Evolutionary conservation across 192 early-diverging fungal species (phyloP).

Genomic region (Coemansia sp.): DNA sequence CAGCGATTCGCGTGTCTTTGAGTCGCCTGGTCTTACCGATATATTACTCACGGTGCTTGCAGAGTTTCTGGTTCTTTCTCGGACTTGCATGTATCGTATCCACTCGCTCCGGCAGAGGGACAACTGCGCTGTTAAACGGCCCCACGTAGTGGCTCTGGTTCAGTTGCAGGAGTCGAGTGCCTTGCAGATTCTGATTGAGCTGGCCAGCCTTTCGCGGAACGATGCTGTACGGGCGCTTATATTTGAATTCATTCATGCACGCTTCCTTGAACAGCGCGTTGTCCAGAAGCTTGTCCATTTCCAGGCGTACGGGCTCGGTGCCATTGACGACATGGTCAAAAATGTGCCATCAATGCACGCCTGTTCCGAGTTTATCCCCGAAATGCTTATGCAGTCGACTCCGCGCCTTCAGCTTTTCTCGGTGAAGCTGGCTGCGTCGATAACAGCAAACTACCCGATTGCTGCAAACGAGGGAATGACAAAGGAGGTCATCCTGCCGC

Average conservation of each 20-base stretch:
- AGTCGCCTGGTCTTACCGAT: slow-evolving; percentile 43
- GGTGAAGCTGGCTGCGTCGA: slow-evolving; percentile 37
- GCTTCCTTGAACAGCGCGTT: slow-evolving; percentile 60
- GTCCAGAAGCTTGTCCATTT: slow-evolving; percentile 62
- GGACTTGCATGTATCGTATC: slow-evolving; percentile 43
- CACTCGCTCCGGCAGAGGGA: slow-evolving; percentile 37
- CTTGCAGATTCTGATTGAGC: slow-evolving; percentile 59
- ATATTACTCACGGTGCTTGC: slow-evolving; percentile 40
- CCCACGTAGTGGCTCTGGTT: slow-evolving; percentile 54
- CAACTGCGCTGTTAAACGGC: slow-evolving; percentile 17
- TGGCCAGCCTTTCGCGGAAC: slow-evolving; percentile 10
- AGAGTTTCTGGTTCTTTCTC: slow-evolving; percentile 52
- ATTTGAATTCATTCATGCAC: slow-evolving; percentile 60
- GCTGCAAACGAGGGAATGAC: slow-evolving; percentile 45
- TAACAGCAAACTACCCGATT: slow-evolving; percentile 47
- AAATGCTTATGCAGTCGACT: slow-evolving; percentile 54
- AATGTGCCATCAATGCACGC: slow-evolving; percentile 68
- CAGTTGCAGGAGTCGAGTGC: slow-evolving; percentile 59
- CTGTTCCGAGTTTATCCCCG: slow-evolving; percentile 58
- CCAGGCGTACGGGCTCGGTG: slow-evolving; percentile 57
- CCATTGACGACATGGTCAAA: slow-evolving; percentile 59
- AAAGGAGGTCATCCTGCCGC: slow-evolving; percentile 49
- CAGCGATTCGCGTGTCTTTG: slow-evolving; percentile 57
- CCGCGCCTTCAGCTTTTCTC: slow-evolving; percentile 45
- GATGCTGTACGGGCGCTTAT: slow-evolving; percentile 31